phyloP scores from a whole-genome alignment of 2,329 filamentous ascomycete genomes.

The Penicillium sp. region DNA sequence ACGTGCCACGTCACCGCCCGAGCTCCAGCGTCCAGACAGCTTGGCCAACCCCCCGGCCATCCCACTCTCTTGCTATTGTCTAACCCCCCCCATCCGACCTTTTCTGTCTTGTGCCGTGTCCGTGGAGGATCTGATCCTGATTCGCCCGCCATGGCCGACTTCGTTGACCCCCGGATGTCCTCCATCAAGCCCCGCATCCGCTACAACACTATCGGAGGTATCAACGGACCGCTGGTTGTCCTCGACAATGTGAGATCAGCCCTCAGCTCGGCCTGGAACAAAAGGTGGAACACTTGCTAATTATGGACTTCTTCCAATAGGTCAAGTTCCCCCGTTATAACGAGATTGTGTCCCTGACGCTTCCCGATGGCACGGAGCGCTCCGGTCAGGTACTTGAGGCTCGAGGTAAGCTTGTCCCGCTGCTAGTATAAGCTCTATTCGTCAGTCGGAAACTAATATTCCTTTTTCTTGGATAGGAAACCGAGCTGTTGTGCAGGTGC shows the following conservation, averaged over 20 bases:
- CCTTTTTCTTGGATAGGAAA: conserved; percentile 65
- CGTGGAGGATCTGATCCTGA: conserved; percentile 26
- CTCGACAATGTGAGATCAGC: conserved; percentile 82
- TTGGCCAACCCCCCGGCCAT: conserved; percentile 30
- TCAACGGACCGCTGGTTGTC: conserved; percentile 97
- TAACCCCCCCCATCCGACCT: conserved; percentile 21
- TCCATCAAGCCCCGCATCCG: conserved; percentile 74
- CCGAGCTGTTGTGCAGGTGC: conserved; percentile 71
- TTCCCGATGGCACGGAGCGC: conserved; percentile 92
- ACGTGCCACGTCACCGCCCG: conserved; percentile 36
- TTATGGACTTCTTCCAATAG: conserved; percentile 52
- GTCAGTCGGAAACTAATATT: conserved; percentile 25
- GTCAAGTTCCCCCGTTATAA: conserved; percentile 98
- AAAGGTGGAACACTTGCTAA: conserved; percentile 27
- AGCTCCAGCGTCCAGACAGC: conserved; percentile 33
- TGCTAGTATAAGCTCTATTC: conserved; percentile 4
- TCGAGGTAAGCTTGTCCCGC: conserved; percentile 69
- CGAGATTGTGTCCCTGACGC: conserved; percentile 94
- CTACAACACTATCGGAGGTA: conserved; percentile 98
- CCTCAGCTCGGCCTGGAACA: conserved; percentile 4
- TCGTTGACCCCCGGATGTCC: conserved; percentile 55
- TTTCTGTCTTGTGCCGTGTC: conserved; percentile 19
- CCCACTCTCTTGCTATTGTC: conserved; percentile 21
- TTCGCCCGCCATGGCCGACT: conserved; percentile 47
- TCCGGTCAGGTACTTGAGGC: conserved; percentile 97